These are phyloP conservation scores for Leptosphaerulina australis DNA, from an alignment of 2,329 filamentous ascomycete genomes.

Conservation along the genomic window DNA sequence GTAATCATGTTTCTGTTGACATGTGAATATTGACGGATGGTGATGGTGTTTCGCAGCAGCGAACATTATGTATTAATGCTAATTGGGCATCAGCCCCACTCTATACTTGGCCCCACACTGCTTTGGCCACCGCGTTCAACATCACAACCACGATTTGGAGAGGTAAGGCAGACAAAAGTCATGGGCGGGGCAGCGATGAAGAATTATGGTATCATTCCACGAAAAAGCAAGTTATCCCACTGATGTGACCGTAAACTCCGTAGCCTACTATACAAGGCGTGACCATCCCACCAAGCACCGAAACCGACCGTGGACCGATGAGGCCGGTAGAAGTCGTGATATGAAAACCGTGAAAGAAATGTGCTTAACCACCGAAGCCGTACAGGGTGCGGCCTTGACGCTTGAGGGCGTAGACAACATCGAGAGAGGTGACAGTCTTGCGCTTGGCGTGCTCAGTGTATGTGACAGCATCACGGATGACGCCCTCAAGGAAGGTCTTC, in stretches of 20 bases:
- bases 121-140: conserved; percentile 17
- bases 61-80: no score
- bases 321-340: conserved; percentile 44
- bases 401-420: conserved; percentile 69
- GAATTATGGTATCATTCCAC: conserved; percentile 48
- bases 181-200: conserved; percentile 17
- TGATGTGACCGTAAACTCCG: conserved; percentile 45
- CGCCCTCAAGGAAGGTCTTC: conserved; percentile 78
- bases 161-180: background rate
- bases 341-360: conserved; percentile 42
- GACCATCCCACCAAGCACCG: conserved; percentile 56
- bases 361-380: conserved; percentile 82
- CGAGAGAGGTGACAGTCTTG: conserved; percentile 75
- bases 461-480: conserved; percentile 78
- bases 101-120: background rate
- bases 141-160: no score
- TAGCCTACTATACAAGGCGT: conserved; percentile 45
- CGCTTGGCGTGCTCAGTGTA: conserved; percentile 83
- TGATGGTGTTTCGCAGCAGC: background rate
- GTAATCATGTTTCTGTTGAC: no score
- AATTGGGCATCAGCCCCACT: background rate
- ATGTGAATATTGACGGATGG: no score
- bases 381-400: conserved; percentile 75
- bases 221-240: conserved; percentile 35
- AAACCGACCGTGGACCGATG: conserved; percentile 62